A percentile compares a stretch with the other conserved stretches of the same genome.
These are phyloP conservation scores for Vigna hirtella DNA, from an alignment of 306 rosid genomes.

Conservation along the genomic window DNA sequence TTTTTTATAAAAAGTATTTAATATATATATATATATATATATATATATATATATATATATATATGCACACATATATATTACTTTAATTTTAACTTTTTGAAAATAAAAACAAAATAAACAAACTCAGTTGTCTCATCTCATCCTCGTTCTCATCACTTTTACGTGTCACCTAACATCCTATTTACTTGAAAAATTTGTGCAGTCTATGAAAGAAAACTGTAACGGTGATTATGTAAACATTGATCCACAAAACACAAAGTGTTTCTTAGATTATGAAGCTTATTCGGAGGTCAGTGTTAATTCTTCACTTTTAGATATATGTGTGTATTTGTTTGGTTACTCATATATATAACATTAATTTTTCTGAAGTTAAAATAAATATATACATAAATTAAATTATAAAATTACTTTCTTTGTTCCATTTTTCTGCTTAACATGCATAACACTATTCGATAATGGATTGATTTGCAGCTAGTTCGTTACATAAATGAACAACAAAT, in stretches of 20 bases:
- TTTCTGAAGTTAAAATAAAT: too few relatives aligned
- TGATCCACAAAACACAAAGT: conserved; percentile 51
- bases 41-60: too few relatives aligned
- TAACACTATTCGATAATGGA: neutral
- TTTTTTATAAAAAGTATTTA: too few relatives aligned
- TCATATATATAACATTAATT: too few relatives aligned
- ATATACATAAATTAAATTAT: too few relatives aligned
- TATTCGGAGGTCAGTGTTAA: conserved; percentile 45
- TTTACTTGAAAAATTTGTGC: neutral
- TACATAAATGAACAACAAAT: conserved; percentile 39
- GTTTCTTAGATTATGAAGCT: conserved; percentile 43
- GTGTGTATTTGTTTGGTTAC: neutral
- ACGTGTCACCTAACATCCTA: neutral
- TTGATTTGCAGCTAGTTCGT: conserved; percentile 43
- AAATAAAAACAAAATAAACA: too few relatives aligned
- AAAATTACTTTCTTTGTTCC: too few relatives aligned
- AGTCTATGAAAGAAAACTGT: conserved; percentile 50
- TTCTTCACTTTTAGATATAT: neutral
- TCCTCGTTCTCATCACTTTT: too few relatives aligned
- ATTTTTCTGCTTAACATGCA: neutral
- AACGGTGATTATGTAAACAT: conserved; percentile 33
- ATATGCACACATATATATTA: too few relatives aligned
- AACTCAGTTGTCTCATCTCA: too few relatives aligned
- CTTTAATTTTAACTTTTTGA: too few relatives aligned
- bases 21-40: too few relatives aligned